These are phyloP conservation scores for Colletotrichum godetiae DNA, from an alignment of 2,329 filamentous ascomycete genomes.

Conservation along the genomic window DNA sequence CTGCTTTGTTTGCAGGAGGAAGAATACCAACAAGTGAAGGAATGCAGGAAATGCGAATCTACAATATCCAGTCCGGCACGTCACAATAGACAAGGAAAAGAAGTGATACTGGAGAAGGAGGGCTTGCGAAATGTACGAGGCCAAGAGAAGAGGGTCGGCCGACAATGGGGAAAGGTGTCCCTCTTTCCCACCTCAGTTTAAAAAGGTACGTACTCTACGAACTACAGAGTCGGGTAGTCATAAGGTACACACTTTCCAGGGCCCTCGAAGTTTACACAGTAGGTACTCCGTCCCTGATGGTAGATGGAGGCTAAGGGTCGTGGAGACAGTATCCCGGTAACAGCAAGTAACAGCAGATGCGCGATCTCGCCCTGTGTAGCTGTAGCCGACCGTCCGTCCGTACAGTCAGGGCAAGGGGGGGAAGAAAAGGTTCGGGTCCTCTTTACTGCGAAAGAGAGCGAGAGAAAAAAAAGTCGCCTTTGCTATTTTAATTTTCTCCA, in stretches of 20 bases:
- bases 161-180: conserved; percentile 22
- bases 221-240: background rate
- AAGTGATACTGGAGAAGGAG: background rate
- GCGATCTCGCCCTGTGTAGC: conserved; percentile 22
- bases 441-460: background rate
- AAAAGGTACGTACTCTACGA: conserved; percentile 6
- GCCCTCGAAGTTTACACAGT: background rate
- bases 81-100: background rate
- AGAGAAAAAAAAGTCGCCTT: background rate
- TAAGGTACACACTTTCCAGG: background rate
- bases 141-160: conserved; percentile 22
- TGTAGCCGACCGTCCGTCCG: background rate
- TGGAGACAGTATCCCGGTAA: background rate
- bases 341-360: background rate
- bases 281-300: background rate
- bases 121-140: background rate
- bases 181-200: conserved; percentile 7
- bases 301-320: background rate
- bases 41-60: background rate
- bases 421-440: background rate
- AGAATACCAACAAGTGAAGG: background rate
- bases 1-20: background rate
- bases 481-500: conserved; percentile 13
- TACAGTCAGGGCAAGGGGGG: background rate
- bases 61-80: conserved; percentile 3